A percentile compares a stretch with the other conserved stretches of the same genome.
Conservation (phyloP, 495 filamentous ascomycete genomes). For the Hyaloscypha hepaticicola region DNA sequence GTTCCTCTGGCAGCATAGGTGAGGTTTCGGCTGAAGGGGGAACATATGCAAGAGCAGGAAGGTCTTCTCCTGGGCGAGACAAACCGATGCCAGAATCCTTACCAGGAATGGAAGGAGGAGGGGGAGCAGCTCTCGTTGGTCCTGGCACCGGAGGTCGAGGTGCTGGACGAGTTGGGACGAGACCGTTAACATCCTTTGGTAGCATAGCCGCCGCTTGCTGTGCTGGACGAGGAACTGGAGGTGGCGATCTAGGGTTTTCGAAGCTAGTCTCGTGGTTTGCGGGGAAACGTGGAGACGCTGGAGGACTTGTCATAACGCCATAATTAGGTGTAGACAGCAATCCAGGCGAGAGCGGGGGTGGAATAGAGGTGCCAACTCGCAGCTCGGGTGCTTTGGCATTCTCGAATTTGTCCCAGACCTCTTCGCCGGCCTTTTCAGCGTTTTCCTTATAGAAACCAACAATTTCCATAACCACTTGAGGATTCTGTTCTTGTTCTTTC, state of each 20-base stretch:
- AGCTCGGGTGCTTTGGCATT: slow-evolving; percentile 68
- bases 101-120: slow-evolving; percentile 41
- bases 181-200: slow-evolving; percentile 49
- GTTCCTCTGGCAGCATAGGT: slow-evolving; percentile 54
- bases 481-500: slow-evolving; percentile 92
- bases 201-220: slow-evolving; percentile 26
- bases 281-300: slow-evolving; percentile 89
- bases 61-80: slow-evolving; percentile 52
- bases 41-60: slow-evolving; percentile 42
- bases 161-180: slow-evolving; percentile 64
- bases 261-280: slow-evolving; percentile 90
- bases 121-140: slow-evolving; percentile 44
- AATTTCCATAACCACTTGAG: slow-evolving; percentile 90
- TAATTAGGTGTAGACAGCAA: slow-evolving; percentile 46
- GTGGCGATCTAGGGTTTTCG: slow-evolving; percentile 91
- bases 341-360: slow-evolving; percentile 43
- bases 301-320: slow-evolving; percentile 65
- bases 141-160: slow-evolving; percentile 56
- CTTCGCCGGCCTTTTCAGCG: slow-evolving; percentile 73
- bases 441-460: slow-evolving; percentile 96
- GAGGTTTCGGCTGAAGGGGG: slow-evolving; percentile 45
- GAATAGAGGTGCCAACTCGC: slow-evolving; percentile 41
- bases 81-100: slow-evolving; percentile 56
- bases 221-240: slow-evolving; percentile 73
- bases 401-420: slow-evolving; percentile 93